Evolutionary conservation across 345 rosid species (phyloP).

Genomic region (Sonneratia caseolaris): DNA sequence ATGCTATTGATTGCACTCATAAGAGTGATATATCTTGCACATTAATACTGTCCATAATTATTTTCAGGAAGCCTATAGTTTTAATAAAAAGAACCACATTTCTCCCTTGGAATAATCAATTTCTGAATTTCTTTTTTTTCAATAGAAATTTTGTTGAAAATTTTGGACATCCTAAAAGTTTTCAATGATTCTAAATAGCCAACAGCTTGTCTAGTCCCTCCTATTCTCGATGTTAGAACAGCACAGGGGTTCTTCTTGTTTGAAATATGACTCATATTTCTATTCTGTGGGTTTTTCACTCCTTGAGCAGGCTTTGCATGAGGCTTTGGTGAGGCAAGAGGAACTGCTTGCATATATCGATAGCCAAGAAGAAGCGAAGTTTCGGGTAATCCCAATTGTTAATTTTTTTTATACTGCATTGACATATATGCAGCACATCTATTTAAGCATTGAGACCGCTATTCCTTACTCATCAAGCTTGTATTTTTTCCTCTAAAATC

Average conservation of each 20-base stretch:
- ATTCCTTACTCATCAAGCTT: not conserved
- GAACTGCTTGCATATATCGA: slow-evolving; percentile 91
- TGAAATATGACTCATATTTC: not conserved
- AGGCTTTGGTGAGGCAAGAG: slow-evolving; percentile 94
- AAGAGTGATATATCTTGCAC: too few relatives aligned
- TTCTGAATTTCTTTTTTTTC: too few relatives aligned
- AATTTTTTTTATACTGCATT: not conserved
- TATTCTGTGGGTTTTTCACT: not conserved
- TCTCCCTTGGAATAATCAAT: too few relatives aligned
- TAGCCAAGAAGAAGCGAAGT: slow-evolving; percentile 65
- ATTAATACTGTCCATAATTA: too few relatives aligned
- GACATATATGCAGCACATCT: slow-evolving; percentile 3
- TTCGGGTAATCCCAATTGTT: slow-evolving; percentile 34
- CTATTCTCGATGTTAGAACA: not conserved
- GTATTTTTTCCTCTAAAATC: not conserved
- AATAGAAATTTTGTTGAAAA: not conserved
- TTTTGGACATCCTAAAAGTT: too few relatives aligned
- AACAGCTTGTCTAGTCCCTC: not conserved
- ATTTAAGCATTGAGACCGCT: too few relatives aligned
- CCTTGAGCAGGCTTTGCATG: slow-evolving; percentile 63
- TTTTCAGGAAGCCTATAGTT: not conserved
- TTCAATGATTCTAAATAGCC: too few relatives aligned
- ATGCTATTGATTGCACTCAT: not conserved
- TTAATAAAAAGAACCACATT: too few relatives aligned
- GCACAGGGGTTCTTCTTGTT: not conserved